Percentiles rank a stretch among this genome's conserved stretches.
Conservation (phyloP, 768 basidiomycete species). For the Lactifluus hygrophoroides region DNA sequence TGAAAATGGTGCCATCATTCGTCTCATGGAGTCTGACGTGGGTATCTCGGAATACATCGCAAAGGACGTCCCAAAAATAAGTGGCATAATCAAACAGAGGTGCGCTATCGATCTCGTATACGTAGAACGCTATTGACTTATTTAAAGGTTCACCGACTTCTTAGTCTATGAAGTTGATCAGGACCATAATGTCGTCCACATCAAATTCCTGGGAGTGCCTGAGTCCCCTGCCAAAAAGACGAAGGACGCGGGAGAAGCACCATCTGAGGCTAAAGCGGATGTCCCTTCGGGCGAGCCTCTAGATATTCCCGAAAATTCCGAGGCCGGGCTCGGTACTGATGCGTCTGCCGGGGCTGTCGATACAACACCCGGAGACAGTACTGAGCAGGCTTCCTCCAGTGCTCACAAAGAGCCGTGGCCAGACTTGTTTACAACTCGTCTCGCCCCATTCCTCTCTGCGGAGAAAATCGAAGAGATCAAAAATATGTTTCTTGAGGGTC, state of each 20-base stretch:
- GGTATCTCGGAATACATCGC: conserved; percentile 86
- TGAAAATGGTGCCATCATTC: conserved; percentile 45
- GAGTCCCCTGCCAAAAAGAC: conserved; percentile 41
- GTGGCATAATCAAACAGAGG: conserved; percentile 97
- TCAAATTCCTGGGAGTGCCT: conserved; percentile 73
- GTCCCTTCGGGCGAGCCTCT: conserved; percentile 15
- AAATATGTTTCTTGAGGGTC: conserved; percentile 72
- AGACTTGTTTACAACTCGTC: conserved; percentile 43
- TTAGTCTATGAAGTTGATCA: conserved; percentile 86
- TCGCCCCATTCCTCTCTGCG: conserved; percentile 57
- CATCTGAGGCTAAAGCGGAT: conserved; percentile 13
- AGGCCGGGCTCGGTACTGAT: not conserved
- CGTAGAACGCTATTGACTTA: conserved; percentile 9
- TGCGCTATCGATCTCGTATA: conserved; percentile 28
- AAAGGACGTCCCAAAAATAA: conserved; percentile 58
- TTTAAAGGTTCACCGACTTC: conserved; percentile 88
- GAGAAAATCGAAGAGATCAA: conserved; percentile 55
- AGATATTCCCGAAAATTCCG: conserved; percentile 14
- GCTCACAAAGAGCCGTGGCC: conserved; percentile 50
- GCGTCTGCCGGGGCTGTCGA: not conserved
- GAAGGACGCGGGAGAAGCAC: conserved; percentile 25
- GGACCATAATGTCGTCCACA: conserved; percentile 68
- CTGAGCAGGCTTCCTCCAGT: conserved; percentile 19
- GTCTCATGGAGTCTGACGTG: conserved; percentile 68
- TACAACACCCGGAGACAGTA: conserved; percentile 15